phyloP scores from a whole-genome alignment of 2,329 filamentous ascomycete genomes.

The Didymella lethalis region DNA sequence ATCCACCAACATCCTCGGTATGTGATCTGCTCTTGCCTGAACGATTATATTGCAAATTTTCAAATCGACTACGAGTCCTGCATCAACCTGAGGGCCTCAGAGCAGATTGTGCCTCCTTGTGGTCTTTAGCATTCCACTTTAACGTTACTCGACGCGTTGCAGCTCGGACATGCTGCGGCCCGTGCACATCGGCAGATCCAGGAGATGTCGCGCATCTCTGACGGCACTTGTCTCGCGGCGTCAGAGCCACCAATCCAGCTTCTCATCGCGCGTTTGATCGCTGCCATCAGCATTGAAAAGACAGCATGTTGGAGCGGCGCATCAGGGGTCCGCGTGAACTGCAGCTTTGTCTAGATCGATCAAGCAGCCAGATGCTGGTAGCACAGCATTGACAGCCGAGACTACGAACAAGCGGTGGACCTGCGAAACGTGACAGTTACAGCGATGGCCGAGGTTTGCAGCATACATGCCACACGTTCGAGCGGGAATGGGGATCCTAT shows the following conservation, averaged over 20 bases:
- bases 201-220: slow-evolving; percentile 39
- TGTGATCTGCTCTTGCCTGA: slow-evolving; percentile 8
- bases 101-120: slow-evolving; percentile 7
- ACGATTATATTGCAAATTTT: not conserved
- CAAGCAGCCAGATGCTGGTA: slow-evolving; percentile 34
- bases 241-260: slow-evolving; percentile 32
- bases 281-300: slow-evolving; percentile 33
- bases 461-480: slow-evolving; percentile 27
- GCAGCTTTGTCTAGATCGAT: slow-evolving; percentile 22
- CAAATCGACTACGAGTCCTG: slow-evolving; percentile 12
- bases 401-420: slow-evolving; percentile 21
- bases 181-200: slow-evolving; percentile 29
- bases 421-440: slow-evolving; percentile 36
- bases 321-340: slow-evolving; percentile 34
- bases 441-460: slow-evolving; percentile 32
- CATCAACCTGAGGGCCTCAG: slow-evolving; percentile 14
- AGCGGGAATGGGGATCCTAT: slow-evolving; percentile 25
- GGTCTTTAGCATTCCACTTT: slow-evolving; percentile 26
- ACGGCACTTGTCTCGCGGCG: slow-evolving; percentile 40
- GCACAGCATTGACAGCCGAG: slow-evolving; percentile 44
- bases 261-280: slow-evolving; percentile 22
- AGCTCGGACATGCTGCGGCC: slow-evolving; percentile 21
- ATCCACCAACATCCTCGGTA: not conserved
- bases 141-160: slow-evolving; percentile 29
- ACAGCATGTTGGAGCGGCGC: slow-evolving; percentile 25